Conservation (phyloP, 2,329 filamentous ascomycete genomes). For the Xylaria sp. region DNA sequence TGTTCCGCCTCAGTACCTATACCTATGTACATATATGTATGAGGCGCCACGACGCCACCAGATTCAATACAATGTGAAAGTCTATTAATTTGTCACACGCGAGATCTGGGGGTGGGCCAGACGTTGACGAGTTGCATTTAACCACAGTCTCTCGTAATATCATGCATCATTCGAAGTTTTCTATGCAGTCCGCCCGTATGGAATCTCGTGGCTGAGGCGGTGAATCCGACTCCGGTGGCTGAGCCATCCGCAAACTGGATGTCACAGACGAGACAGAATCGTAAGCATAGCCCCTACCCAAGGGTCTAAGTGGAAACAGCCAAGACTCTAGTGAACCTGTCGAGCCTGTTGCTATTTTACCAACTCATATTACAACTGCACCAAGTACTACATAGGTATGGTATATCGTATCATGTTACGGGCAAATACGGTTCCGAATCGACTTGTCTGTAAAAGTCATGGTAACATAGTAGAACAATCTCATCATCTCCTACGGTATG, state of each 20-base stretch:
- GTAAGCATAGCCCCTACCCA: slow-evolving; percentile 22
- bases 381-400: background rate
- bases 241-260: slow-evolving; percentile 13
- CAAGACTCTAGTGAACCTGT: slow-evolving; percentile 9
- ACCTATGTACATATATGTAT: background rate
- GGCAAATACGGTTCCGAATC: background rate
- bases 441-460: background rate
- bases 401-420: background rate
- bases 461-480: background rate
- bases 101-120: background rate
- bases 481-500: background rate
- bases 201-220: slow-evolving; percentile 24
- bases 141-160: background rate
- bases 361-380: background rate
- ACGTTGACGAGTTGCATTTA: slow-evolving; percentile 4
- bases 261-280: slow-evolving; percentile 4
- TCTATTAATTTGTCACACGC: slow-evolving; percentile 22
- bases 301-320: slow-evolving; percentile 17
- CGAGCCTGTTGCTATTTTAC: background rate
- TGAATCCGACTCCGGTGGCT: slow-evolving; percentile 25
- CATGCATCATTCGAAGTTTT: background rate
- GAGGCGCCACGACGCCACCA: slow-evolving; percentile 19
- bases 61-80: background rate
- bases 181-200: background rate
- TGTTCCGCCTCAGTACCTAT: background rate